A percentile compares a stretch with the other conserved stretches of the same genome.
Evolutionary conservation across 257 asterid species (phyloP).

Genomic region (Osmanthus fragrans): DNA sequence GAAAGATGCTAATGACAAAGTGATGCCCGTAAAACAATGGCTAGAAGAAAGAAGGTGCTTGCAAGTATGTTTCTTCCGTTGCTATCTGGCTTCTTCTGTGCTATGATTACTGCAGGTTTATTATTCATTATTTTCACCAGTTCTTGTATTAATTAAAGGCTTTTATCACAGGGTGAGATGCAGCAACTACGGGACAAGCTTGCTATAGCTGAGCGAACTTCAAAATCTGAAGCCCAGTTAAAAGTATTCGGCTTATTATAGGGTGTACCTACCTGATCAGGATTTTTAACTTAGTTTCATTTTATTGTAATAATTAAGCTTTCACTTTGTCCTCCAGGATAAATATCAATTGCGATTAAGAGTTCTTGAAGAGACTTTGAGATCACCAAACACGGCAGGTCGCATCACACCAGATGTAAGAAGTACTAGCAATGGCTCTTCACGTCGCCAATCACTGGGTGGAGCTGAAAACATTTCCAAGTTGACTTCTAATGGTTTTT

Average conservation of each 20-base stretch:
- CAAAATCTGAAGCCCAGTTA: constrained; percentile 84
- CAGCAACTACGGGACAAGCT: constrained; percentile 95
- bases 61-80: constrained; percentile 54
- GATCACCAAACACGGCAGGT: constrained; percentile 58
- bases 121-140: not conserved
- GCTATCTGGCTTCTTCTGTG: constrained; percentile 5
- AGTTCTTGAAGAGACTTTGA: constrained; percentile 88
- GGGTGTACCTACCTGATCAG: not conserved
- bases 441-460: constrained; percentile 92
- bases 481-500: constrained; percentile 74
- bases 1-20: constrained; percentile 98
- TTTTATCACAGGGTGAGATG: constrained; percentile 79
- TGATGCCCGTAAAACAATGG: constrained; percentile 99
- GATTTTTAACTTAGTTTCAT: not conserved
- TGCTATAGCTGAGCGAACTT: constrained; percentile 81
- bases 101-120: constrained; percentile 9
- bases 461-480: constrained; percentile 88
- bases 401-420: constrained; percentile 73
- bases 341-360: constrained; percentile 73
- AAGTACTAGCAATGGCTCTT: constrained; percentile 69
- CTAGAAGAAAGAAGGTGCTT: constrained; percentile 90
- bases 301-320: constrained; percentile 9
- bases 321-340: constrained; percentile 51
- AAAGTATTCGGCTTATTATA: constrained; percentile 53
- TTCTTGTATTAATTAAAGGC: constrained; percentile 7